Evolutionary conservation across 768 basidiomycete genomes (phyloP).

Genomic region (Suillus alpinus): DNA sequence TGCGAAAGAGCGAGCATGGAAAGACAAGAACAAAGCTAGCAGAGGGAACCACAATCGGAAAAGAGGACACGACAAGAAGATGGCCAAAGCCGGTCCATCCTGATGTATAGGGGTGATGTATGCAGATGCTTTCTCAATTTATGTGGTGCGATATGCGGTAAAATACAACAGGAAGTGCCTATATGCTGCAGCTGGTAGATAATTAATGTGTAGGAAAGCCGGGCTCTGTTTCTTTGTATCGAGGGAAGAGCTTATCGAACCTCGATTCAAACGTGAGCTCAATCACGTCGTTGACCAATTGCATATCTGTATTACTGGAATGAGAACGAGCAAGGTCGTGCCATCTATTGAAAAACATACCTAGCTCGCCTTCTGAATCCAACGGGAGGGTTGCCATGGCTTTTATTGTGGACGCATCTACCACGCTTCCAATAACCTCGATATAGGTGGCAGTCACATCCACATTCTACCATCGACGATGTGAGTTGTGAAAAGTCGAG

Average conservation of each 20-base stretch:
- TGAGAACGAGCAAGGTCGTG: background rate
- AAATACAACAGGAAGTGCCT: background rate
- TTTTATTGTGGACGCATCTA: conserved; percentile 54
- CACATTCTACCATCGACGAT: conserved; percentile 32
- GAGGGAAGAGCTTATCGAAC: conserved; percentile 49
- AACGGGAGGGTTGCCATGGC: conserved; percentile 51
- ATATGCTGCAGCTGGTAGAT: background rate
- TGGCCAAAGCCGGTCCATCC: conserved; percentile 55
- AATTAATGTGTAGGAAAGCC: background rate
- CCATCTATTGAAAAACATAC: conserved; percentile 36
- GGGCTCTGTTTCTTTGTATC: background rate
- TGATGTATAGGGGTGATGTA: conserved; percentile 1
- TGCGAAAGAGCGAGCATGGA: conserved; percentile 63
- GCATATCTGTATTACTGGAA: conserved; percentile 43
- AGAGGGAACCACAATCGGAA: conserved; percentile 73
- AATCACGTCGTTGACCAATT: conserved; percentile 58
- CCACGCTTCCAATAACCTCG: conserved; percentile 66
- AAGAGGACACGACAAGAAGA: conserved; percentile 87
- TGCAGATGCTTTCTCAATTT: background rate
- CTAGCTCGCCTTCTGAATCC: conserved; percentile 52
- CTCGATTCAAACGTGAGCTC: conserved; percentile 59
- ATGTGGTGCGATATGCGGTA: background rate
- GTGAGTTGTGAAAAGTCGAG: background rate
- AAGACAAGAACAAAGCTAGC: conserved; percentile 75
- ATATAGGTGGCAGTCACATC: conserved; percentile 52